phyloP scores from a whole-genome alignment of 768 basidiomycete genomes.

The Agrocybe chaxingu region DNA sequence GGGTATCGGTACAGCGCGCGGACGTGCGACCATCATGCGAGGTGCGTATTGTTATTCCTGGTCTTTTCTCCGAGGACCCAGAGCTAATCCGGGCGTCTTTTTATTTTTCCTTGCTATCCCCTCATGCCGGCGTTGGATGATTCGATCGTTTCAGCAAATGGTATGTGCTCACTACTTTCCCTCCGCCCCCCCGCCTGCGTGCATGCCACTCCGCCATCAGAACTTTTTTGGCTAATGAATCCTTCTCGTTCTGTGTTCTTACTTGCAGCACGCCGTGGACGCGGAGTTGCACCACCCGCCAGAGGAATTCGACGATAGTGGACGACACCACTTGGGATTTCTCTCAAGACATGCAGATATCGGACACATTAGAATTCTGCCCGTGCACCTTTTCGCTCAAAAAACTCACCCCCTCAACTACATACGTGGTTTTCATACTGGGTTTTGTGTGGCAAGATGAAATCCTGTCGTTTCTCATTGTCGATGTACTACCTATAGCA shows the following conservation, averaged over 20 bases:
- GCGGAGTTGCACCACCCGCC: constrained; percentile 68
- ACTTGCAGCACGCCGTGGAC: constrained; percentile 76
- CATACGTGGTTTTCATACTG: too few relatives aligned
- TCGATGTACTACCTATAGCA: too few relatives aligned
- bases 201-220: constrained; percentile 9
- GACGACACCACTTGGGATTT: too few relatives aligned
- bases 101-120: constrained; percentile 4
- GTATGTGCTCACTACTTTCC: constrained; percentile 33
- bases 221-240: constrained; percentile 1
- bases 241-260: constrained; percentile 14
- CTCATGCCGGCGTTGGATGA: too few relatives aligned
- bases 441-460: too few relatives aligned
- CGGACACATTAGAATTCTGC: too few relatives aligned
- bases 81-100: constrained; percentile 12
- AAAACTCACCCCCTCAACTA: too few relatives aligned
- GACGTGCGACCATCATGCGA: constrained; percentile 97
- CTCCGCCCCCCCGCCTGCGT: background rate
- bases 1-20: constrained; percentile 98
- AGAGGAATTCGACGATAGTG: constrained; percentile 80
- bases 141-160: constrained; percentile 56
- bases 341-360: too few relatives aligned
- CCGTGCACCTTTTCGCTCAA: too few relatives aligned
- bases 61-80: constrained; percentile 4
- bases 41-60: constrained; percentile 49
- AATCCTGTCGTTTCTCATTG: too few relatives aligned